Evolutionary conservation across 768 basidiomycete species (phyloP), one percentile per base, ranked within the genome.

Genomic region (Tremella mesenterica): DNA sequence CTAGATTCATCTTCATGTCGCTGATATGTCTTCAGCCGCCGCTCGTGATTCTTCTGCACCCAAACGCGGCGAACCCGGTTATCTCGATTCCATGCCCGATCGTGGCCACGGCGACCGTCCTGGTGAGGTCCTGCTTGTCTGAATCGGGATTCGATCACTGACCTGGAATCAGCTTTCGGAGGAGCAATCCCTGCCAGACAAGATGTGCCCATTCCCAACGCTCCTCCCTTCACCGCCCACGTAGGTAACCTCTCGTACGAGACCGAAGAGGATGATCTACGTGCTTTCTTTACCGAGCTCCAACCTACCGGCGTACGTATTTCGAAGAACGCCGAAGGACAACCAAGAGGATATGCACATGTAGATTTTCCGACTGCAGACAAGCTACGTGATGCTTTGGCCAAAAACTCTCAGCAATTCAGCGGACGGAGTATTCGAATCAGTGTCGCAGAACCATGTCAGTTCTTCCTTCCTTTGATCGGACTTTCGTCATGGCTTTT

Each of bases 291-390:
- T 67, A n/a, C 30, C 39, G 48, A 45, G 14, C 28, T 53, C 20
- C 65, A 88, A 86, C 79, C 83, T 57, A 86, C 86, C 70, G 83
- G 84, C 18, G 81, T 89, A 59, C 92, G 96, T 77, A 86, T 97
- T 56, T 93, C 97, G 74, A 85, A 81, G 69, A 92, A 92, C 63
- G 23, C 23, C 4, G 45, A 50, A 2, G 91, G 92, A 45, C 90
- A 89, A 71, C 88, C 92, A 18, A 96, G 96, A 74, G 95, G 95
- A 0, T 97, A 96, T 75, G 95, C 93, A 29, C 97, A 99, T 72
- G 83, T 96, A 54, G 95, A 99, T 71, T 97, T 97, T 67, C 80
- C 79, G n/a, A 85, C 84, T 48, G 67, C 90, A 53, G 88, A 92
- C 18, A 84, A 82, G 44, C 76, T 97, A 47, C 92, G 92, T 75